Evolutionary conservation across 1,284 basidiomycete species (phyloP).

Genomic region (Lignosus rhinocerotis): DNA sequence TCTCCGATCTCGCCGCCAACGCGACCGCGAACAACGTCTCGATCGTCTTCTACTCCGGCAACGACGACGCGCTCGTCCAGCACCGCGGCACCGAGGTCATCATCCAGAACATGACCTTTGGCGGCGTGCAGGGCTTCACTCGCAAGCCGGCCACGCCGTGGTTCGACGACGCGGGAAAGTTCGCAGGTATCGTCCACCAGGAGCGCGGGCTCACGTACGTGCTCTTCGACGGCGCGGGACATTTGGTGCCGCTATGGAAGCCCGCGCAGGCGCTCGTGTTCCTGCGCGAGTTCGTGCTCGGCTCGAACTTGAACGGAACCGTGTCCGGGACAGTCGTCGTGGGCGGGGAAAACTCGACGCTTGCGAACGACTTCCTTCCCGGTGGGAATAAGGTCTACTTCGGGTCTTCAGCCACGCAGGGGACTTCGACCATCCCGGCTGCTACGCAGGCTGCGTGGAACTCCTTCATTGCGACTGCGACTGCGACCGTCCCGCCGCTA

Average conservation of each 20-base stretch:
- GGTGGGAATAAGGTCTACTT: constrained; percentile 32
- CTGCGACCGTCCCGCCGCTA: constrained; percentile 8
- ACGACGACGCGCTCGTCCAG: constrained; percentile 32
- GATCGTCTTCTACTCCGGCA: constrained; percentile 35
- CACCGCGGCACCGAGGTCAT: constrained; percentile 51
- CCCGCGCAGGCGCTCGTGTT: constrained; percentile 36
- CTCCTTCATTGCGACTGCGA: constrained; percentile 29
- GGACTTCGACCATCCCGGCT: constrained; percentile 28
- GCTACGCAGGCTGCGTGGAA: constrained; percentile 56
- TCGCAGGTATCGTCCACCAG: constrained; percentile 36
- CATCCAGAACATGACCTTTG: constrained; percentile 44
- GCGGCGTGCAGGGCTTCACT: constrained; percentile 67
- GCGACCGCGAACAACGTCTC: constrained; percentile 29
- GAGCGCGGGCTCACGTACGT: constrained; percentile 35
- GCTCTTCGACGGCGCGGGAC: constrained; percentile 32
- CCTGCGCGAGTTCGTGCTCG: constrained; percentile 35
- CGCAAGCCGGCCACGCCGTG: constrained; percentile 61
- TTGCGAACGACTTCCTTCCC: constrained; percentile 45
- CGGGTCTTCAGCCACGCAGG: constrained; percentile 23
- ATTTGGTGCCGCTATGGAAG: constrained; percentile 33
- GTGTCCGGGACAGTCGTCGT: constrained; percentile 31
- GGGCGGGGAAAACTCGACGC: constrained; percentile 53
- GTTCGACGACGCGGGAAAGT: constrained; percentile 30
- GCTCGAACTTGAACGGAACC: constrained; percentile 31
- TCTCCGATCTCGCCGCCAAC: constrained; percentile 32